phyloP scores from a whole-genome alignment of 164 flowering plant genomes.

The Vitis rotundifolia region DNA sequence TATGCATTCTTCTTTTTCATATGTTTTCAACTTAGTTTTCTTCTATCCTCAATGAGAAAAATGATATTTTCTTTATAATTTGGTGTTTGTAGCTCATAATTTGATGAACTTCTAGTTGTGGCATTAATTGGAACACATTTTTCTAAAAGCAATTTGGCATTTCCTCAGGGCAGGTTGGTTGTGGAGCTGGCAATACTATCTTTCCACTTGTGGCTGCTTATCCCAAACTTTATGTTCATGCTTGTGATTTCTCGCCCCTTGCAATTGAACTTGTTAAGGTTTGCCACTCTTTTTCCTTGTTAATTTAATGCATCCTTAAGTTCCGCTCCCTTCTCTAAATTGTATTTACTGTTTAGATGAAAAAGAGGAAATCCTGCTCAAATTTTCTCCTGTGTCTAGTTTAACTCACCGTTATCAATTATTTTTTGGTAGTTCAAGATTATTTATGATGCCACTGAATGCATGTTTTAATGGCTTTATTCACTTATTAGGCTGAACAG shows the following conservation, averaged over 20 bases:
- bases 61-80: neutral
- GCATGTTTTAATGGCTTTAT: too few species aligned
- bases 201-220: slow-evolving; percentile 46
- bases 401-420: too few species aligned
- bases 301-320: neutral
- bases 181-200: slow-evolving; percentile 60
- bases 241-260: slow-evolving; percentile 53
- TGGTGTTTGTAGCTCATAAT: neutral
- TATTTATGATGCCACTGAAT: too few species aligned
- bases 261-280: slow-evolving; percentile 52
- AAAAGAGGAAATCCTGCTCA: too few species aligned
- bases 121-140: neutral
- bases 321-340: neutral
- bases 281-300: neutral
- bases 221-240: slow-evolving; percentile 50
- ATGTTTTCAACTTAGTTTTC: neutral
- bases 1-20: neutral
- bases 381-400: too few species aligned
- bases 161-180: slow-evolving; percentile 42
- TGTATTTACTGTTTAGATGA: too few species aligned
- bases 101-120: neutral
- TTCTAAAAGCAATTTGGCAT: neutral
- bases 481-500: too few species aligned
- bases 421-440: too few species aligned
- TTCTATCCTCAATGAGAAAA: neutral